Evolutionary conservation across 768 basidiomycete species (phyloP).

Genomic region (Calocera viscosa): DNA sequence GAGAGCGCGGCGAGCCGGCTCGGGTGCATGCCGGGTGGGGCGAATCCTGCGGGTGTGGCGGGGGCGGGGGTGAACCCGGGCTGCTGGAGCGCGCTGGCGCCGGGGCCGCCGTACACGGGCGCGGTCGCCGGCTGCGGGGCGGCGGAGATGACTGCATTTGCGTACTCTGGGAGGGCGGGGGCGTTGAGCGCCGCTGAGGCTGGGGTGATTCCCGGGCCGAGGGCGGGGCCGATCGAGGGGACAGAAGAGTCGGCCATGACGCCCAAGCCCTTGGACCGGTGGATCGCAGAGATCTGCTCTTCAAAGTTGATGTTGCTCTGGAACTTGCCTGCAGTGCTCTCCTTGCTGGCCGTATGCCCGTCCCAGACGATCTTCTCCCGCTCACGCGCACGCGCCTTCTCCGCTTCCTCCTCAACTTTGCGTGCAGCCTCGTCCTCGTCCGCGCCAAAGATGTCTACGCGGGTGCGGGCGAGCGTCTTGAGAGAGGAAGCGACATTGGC

Average conservation of each 20-base stretch:
- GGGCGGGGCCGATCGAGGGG: conserved; percentile 29
- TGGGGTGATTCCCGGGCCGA: conserved; percentile 80
- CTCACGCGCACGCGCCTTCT: conserved; percentile 67
- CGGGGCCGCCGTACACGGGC: neutral
- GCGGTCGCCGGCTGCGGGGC: conserved; percentile 1
- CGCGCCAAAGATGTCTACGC: conserved; percentile 94
- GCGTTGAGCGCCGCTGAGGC: conserved; percentile 35
- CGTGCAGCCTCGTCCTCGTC: conserved; percentile 85
- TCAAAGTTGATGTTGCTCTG: conserved; percentile 89
- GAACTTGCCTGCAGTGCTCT: conserved; percentile 82
- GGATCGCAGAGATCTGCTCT: conserved; percentile 95
- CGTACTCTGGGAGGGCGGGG: conserved; percentile 1
- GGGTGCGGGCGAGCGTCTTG: conserved; percentile 83
- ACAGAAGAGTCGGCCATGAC: conserved; percentile 15
- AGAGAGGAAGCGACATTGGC: conserved; percentile 91
- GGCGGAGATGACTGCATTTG: neutral
- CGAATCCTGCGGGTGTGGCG: conserved; percentile 12
- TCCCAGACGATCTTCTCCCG: conserved; percentile 97
- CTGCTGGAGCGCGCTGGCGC: conserved; percentile 17
- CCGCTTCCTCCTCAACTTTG: conserved; percentile 76
- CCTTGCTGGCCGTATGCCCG: conserved; percentile 91
- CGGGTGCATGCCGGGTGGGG: conserved; percentile 52
- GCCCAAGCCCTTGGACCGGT: conserved; percentile 80
- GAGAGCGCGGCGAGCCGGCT: conserved; percentile 51
- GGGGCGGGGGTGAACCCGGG: conserved; percentile 15